Evolutionary conservation across 352 stramenopile species (phyloP), one percentile per base, ranked within the genome.

Genomic region (Globisporangium mamillatum): DNA sequence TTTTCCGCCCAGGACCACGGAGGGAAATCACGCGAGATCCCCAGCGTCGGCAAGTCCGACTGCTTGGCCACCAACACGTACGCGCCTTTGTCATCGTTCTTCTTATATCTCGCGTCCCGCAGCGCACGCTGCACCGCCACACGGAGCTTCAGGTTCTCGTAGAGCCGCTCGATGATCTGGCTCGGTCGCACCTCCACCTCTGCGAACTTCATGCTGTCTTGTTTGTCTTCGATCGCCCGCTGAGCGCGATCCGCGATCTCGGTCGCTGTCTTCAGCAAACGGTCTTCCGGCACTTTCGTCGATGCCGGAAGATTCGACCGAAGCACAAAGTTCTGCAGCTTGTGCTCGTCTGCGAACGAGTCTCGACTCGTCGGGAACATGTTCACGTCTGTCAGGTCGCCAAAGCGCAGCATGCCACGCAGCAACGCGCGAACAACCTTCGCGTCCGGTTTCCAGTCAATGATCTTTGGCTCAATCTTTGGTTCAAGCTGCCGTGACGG

Each of bases 71-170:
- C 78, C 16, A 95, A 68, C 54, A 82, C 77, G 62, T 95, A 93
- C 22, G 84, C 88, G 5, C 86, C 83, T 63, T 90, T 86, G 53
- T 69, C 72, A 62, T 66, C 63, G 63, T 78, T 48, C 79, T 83
- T 60, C 3, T 73, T 70, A 41, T 77, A 90, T 24, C 75, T 72
- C 6, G 74, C 70, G 0, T 80, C 81, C 12, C 81, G 76, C 36
- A 95, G 64, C 0, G 86, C 86, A 8, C 86, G 86, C 68, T 95
- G 88, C 54, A 95, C 82, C 32, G 86, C 88, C 8, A 95, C 80
- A 6, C 88, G 84, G 2, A 95, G 77, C 71, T 95, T 95, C 3
- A 95, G 68, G 66, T 95, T 95, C 44, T 95, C 88, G 54, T 93
- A 94, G 60, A 95, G 69, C 3, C 88, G 82, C 72, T 94, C 88